phyloP scores from a whole-genome alignment of 768 basidiomycete genomes.

The Boletus rex-veris region DNA sequence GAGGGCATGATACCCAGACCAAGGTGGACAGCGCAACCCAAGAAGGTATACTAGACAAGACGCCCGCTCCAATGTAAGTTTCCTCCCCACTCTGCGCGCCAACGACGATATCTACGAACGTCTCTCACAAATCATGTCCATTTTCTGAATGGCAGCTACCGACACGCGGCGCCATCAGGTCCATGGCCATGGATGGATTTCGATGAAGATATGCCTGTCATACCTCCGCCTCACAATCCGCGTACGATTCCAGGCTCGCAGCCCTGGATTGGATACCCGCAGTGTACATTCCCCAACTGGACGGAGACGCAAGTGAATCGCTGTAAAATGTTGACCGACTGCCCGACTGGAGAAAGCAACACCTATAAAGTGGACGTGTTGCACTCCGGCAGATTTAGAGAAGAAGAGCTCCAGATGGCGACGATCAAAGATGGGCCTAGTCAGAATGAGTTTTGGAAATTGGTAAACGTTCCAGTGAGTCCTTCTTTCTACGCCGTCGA shows the following conservation, averaged over 20 bases:
- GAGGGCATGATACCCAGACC: background rate
- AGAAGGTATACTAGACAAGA: conserved; percentile 7
- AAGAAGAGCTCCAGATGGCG: background rate
- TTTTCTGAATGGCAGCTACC: conserved; percentile 21
- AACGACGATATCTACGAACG: background rate
- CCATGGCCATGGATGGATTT: conserved; percentile 45
- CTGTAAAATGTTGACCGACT: conserved; percentile 29
- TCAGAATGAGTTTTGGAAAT: conserved; percentile 35
- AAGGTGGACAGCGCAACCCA: background rate
- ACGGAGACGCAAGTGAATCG: conserved; percentile 28
- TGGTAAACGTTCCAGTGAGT: conserved; percentile 34
- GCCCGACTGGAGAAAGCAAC: conserved; percentile 9
- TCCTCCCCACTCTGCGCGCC: background rate
- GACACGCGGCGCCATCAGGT: conserved; percentile 39
- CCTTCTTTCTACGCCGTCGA: background rate
- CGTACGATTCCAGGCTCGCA: background rate
- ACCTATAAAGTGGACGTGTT: conserved; percentile 27
- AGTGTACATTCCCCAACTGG: conserved; percentile 32
- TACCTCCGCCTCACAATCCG: background rate
- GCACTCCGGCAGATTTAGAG: conserved; percentile 8
- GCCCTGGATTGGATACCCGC: conserved; percentile 29
- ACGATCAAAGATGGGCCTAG: conserved; percentile 8
- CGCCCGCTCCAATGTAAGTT: conserved; percentile 24
- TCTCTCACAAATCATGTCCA: background rate
- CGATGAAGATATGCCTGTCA: conserved; percentile 22